These are phyloP conservation scores for Eleusine coracana DNA, from an alignment of 176 grass and related monocot species.

Conservation along the genomic window DNA sequence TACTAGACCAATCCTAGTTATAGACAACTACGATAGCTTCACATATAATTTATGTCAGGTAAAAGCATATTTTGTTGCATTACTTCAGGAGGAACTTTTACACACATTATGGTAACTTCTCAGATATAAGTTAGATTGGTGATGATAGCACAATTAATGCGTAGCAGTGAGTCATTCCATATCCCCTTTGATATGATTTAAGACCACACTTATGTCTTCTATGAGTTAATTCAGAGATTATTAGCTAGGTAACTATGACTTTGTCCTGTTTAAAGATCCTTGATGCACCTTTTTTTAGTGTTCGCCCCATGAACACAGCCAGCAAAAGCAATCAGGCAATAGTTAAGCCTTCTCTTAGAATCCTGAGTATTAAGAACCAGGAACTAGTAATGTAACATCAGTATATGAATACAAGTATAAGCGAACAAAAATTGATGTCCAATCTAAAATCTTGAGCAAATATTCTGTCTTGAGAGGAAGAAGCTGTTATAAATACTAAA, in stretches of 20 bases:
- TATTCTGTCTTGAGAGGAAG: not conserved
- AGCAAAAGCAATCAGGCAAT: not conserved
- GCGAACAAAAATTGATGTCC: not conserved
- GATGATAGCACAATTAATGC: constrained; percentile 14
- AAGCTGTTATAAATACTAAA: not conserved
- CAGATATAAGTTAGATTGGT: constrained; percentile 46
- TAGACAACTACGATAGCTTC: constrained; percentile 90
- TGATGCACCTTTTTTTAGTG: not conserved
- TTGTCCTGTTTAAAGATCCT: not conserved
- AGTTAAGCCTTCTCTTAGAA: not conserved
- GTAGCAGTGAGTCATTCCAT: not conserved
- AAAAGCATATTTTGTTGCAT: constrained; percentile 22
- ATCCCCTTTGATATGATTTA: not conserved
- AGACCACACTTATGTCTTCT: not conserved
- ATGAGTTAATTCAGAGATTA: not conserved
- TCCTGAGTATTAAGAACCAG: not conserved
- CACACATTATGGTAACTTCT: constrained; percentile 51
- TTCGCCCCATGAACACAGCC: not conserved
- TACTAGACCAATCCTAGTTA: constrained; percentile 66
- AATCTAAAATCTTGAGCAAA: not conserved
- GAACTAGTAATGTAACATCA: not conserved
- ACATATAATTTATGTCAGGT: constrained; percentile 94
- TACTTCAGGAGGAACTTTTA: not conserved
- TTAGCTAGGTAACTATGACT: not conserved
- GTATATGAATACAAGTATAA: not conserved